Conservation (phyloP, 257 asterid species). For the Ballota nigra region DNA sequence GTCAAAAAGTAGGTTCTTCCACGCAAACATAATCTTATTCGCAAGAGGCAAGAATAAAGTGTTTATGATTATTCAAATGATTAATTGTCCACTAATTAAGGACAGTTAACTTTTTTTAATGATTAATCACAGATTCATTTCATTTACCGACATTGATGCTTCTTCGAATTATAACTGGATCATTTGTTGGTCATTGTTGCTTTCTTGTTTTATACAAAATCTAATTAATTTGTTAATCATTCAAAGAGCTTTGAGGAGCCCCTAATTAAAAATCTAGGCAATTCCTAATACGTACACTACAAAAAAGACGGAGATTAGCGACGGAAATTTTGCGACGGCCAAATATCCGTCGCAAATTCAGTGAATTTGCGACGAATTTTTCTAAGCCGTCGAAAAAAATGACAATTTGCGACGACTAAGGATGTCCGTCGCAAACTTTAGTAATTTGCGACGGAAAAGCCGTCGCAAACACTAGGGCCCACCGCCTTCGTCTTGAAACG, state of each 20-base stretch:
- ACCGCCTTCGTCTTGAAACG: no score
- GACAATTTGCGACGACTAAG: no score
- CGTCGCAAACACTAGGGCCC: no score
- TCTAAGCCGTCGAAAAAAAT: no score
- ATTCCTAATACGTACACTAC: background rate
- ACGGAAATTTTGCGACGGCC: no score
- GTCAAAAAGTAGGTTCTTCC: background rate
- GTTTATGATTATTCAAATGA: conserved; percentile 23
- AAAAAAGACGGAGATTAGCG: no score
- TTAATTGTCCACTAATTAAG: conserved; percentile 28
- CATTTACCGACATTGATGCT: background rate
- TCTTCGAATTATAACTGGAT: conserved; percentile 17
- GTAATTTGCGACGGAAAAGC: no score
- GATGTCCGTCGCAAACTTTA: no score
- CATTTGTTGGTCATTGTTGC: conserved; percentile 13
- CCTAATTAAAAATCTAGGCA: background rate
- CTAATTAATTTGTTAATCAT: background rate
- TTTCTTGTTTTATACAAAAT: background rate
- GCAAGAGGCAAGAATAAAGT: conserved; percentile 23
- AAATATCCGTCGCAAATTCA: no score
- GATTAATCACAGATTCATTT: background rate
- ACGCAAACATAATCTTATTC: conserved; percentile 21
- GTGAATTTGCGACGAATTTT: no score
- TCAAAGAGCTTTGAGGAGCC: background rate
- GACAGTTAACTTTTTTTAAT: background rate